Percentiles rank a stretch among this genome's conserved stretches.
phyloP scores from a whole-genome alignment of 495 filamentous ascomycete species.

The Penicillium diatomitis region DNA sequence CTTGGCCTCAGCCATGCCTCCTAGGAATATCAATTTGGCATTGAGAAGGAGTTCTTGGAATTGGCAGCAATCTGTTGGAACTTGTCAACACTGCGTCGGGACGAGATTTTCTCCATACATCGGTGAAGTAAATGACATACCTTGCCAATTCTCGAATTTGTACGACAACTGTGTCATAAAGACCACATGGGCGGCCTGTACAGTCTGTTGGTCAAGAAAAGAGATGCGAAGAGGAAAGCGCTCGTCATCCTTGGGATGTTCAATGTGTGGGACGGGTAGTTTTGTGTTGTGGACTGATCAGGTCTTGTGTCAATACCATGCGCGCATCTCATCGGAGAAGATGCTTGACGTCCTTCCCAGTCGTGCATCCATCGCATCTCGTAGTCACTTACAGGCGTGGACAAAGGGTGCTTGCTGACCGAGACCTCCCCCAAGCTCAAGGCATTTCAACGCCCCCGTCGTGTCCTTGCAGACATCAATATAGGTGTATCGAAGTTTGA shows the following conservation, averaged over 20 bases:
- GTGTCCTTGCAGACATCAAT: conserved; percentile 37
- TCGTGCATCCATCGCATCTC: background rate
- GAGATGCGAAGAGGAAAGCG: conserved; percentile 32
- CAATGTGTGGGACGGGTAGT: conserved; percentile 37
- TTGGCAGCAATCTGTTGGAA: conserved; percentile 4
- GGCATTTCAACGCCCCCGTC: conserved; percentile 27
- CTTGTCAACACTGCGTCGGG: background rate
- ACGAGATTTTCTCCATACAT: too few species aligned
- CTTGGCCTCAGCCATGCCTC: conserved; percentile 37
- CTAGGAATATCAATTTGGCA: conserved; percentile 34
- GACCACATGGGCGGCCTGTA: conserved; percentile 31
- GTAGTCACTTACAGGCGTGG: conserved; percentile 30
- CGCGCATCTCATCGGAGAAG: background rate
- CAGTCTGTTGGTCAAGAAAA: conserved; percentile 39
- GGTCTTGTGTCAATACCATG: background rate
- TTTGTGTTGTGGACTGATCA: conserved; percentile 30
- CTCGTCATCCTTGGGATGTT: conserved; percentile 30
- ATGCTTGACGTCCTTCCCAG: background rate
- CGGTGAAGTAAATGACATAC: conserved; percentile 14
- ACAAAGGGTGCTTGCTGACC: conserved; percentile 34
- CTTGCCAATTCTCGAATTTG: conserved; percentile 36
- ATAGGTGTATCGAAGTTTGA: conserved; percentile 34
- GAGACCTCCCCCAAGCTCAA: conserved; percentile 32
- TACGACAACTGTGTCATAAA: conserved; percentile 38
- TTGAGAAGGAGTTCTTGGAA: conserved; percentile 38